Base-by-base conservation (phyloP, 2,329 filamentous ascomycete genomes). In the Fusarium continuum region DNA sequence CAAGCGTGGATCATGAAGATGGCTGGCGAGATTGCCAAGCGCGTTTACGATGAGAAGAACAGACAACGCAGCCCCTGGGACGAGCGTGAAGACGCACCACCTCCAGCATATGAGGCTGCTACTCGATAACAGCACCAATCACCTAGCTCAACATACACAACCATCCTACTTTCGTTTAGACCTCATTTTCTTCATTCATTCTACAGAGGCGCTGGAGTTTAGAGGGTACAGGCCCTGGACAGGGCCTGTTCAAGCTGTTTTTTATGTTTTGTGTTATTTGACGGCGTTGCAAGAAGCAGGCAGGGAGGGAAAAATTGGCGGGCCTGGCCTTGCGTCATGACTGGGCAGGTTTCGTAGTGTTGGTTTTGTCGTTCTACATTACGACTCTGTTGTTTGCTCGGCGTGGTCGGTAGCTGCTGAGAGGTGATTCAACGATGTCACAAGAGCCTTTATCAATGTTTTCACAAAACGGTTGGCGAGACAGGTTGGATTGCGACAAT, bases 1-100 rank as follows among this genome's bases (percentile, higher is more conserved):
- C 89, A 92, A 75, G 91, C 91, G 4, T 95, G 91, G 91, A 90
- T 95, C 78, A 88, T 90, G 80, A 95, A 97, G 80, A 95, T 99
- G 86, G 93, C 94, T 6, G 89, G 89, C 64, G 95, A 98, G 76
- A 94, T 98, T 70, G 92, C 93, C 29, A 83, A 88, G 45, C 90
- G 92, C 52, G 92, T 96, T 65, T 91, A 94, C 66, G 91, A 97
- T 68, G 91, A 97, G 78, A 95, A 97, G 77, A 80, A 82, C 49
- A 79, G 82, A 34, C 70, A 72, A 46, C 67, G 55, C 36, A 66
- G 70, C 53, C 52, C 58, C 16, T 77, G 75, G 75, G 84, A 82
- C 35, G 84, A 86, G 55, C 77, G 80, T 48, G 83, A 88, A 59
- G 83, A 86, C 40, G 74, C 78, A 6, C 86, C 86, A 6, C 87